Percentiles rank a stretch among this genome's conserved stretches.
These are phyloP conservation scores for Botrytis medusae DNA, from an alignment of 2,329 filamentous ascomycete genomes.

Conservation along the genomic window DNA sequence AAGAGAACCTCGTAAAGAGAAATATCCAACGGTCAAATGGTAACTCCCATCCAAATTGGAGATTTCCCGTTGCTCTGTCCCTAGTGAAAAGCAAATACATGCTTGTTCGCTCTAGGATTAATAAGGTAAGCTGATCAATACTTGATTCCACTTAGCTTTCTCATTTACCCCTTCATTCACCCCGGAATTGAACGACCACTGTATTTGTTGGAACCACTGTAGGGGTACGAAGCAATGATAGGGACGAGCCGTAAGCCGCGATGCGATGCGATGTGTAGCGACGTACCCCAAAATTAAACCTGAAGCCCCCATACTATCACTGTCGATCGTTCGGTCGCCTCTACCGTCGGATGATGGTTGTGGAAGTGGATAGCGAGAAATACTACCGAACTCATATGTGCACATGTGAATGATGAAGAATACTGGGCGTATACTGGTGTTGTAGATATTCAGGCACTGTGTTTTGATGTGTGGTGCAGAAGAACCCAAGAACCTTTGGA, in stretches of 20 bases:
- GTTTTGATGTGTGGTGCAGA: background rate
- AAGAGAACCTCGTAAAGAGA: background rate
- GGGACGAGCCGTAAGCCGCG: background rate
- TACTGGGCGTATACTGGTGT: background rate
- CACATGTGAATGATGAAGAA: background rate
- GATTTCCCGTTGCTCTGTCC: background rate
- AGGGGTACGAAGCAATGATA: conserved; percentile 3
- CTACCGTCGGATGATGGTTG: background rate
- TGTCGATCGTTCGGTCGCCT: conserved; percentile 4
- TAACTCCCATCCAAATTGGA: background rate
- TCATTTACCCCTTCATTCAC: background rate
- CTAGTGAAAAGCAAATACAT: background rate
- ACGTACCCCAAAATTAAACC: background rate
- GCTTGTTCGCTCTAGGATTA: no score
- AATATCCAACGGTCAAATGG: background rate
- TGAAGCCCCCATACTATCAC: background rate
- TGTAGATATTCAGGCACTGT: conserved; percentile 3
- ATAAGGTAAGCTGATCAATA: conserved; percentile 3
- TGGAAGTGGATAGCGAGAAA: background rate
- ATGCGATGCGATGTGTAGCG: conserved; percentile 10
- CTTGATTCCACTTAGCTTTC: background rate
- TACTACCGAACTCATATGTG: background rate
- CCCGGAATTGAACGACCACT: conserved; percentile 4
- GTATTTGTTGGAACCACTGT: background rate
- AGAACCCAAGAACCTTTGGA: conserved; percentile 4